These are phyloP conservation scores for Kazachstania taianensis DNA, from an alignment of 805 yeast species.

Conservation along the genomic window DNA sequence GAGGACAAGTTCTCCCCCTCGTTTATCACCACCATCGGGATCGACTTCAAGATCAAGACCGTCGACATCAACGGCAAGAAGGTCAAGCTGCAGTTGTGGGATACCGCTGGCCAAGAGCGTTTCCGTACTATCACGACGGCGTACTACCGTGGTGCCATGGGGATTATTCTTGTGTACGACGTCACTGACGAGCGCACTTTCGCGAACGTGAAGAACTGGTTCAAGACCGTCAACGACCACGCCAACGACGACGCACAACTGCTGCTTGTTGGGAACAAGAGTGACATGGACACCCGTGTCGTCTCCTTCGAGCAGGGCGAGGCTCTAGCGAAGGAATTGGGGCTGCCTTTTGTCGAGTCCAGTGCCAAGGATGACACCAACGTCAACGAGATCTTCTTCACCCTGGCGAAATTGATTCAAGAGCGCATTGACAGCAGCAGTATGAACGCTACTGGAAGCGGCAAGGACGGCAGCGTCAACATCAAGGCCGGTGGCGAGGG, in stretches of 20 bases:
- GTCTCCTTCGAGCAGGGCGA: constrained; percentile 88
- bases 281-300: constrained; percentile 81
- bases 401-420: constrained; percentile 76
- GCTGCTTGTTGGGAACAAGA: constrained; percentile 90
- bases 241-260: constrained; percentile 94
- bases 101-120: constrained; percentile 95
- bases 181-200: constrained; percentile 86
- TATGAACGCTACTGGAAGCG: constrained; percentile 42
- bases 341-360: constrained; percentile 89
- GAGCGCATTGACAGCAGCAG: constrained; percentile 50
- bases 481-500: constrained; percentile 37
- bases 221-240: constrained; percentile 88
- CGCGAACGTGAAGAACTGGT: constrained; percentile 90
- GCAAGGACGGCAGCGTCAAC: constrained; percentile 36
- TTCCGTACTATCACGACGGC: constrained; percentile 93
- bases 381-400: constrained; percentile 86
- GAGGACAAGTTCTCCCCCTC: constrained; percentile 95
- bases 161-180: constrained; percentile 74
- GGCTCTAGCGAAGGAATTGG: constrained; percentile 73
- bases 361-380: constrained; percentile 89
- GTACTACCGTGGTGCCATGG: constrained; percentile 84
- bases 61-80: constrained; percentile 88
- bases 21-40: constrained; percentile 95
- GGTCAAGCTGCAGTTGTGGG: constrained; percentile 93
- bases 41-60: constrained; percentile 94